A percentile compares a stretch with the other conserved stretches of the same genome.
Evolutionary conservation across 2,329 filamentous ascomycete genomes (phyloP).

Genomic region (Colletotrichum cereale): DNA sequence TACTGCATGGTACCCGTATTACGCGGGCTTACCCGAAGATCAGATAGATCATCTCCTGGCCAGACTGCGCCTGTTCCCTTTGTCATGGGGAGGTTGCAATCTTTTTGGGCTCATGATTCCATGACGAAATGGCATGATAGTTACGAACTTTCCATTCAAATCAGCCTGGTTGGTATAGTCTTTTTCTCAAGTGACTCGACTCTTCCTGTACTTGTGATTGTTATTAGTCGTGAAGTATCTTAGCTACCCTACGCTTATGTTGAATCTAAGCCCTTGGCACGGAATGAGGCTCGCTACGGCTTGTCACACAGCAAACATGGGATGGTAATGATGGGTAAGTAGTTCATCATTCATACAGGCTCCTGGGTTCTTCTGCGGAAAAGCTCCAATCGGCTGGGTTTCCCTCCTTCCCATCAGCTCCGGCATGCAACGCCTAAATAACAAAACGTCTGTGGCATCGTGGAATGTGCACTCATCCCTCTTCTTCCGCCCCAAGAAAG

Average conservation of each 20-base stretch:
- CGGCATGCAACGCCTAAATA: slow-evolving; percentile 24
- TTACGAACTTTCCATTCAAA: slow-evolving; percentile 38
- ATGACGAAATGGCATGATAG: slow-evolving; percentile 44
- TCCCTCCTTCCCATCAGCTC: slow-evolving; percentile 3
- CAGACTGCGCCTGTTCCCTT: slow-evolving; percentile 40
- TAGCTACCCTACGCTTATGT: background rate
- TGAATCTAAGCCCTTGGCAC: background rate
- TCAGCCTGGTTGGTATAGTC: background rate
- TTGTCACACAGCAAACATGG: background rate
- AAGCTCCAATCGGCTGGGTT: background rate
- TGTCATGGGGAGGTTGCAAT: slow-evolving; percentile 36
- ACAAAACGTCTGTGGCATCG: background rate
- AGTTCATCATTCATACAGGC: slow-evolving; percentile 23
- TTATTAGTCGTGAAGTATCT: background rate
- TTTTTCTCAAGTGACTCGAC: background rate
- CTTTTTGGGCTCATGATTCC: slow-evolving; percentile 42
- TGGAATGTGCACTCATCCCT: background rate
- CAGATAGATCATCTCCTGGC: slow-evolving; percentile 42
- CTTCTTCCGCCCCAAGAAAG: background rate
- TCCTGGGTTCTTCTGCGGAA: background rate
- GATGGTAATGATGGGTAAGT: background rate
- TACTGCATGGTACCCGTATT: slow-evolving; percentile 35
- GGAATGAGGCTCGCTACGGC: background rate
- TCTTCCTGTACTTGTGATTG: background rate
- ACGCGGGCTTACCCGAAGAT: slow-evolving; percentile 29